Evolutionary conservation across 192 early-diverging fungal species (phyloP).

Genomic region (Coemansia sp.): DNA sequence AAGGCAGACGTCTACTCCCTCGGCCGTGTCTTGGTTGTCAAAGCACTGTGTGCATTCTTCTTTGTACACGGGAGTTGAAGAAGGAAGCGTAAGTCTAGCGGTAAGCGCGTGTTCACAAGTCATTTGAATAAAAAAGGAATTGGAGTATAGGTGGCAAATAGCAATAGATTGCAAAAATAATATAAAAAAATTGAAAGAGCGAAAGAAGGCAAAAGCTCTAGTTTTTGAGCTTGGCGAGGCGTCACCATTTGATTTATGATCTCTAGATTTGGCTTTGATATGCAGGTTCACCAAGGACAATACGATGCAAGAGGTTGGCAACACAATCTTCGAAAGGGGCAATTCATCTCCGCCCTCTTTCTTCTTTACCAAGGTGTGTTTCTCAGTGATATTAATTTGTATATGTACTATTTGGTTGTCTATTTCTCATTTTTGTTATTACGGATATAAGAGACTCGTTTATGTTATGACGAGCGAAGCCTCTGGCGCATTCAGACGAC

Average conservation of each 20-base stretch:
- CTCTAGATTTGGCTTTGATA: constrained; percentile 4
- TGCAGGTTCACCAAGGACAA: constrained; percentile 7
- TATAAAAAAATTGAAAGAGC: background rate
- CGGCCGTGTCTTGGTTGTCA: constrained; percentile 69
- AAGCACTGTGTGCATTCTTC: constrained; percentile 97
- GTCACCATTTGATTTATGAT: background rate
- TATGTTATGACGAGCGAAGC: constrained; percentile 2
- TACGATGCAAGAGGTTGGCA: background rate
- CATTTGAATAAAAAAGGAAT: constrained; percentile 11
- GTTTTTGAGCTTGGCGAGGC: background rate
- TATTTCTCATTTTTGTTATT: background rate
- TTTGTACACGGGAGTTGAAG: constrained; percentile 65
- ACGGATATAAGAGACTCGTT: background rate
- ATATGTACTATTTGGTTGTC: background rate
- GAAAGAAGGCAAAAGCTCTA: background rate
- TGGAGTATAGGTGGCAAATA: background rate
- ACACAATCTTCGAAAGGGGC: background rate
- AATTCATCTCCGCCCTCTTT: background rate
- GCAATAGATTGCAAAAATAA: background rate
- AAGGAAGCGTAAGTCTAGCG: constrained; percentile 29
- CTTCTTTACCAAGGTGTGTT: background rate
- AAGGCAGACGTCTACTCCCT: constrained; percentile 91
- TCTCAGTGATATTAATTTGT: constrained; percentile 1
- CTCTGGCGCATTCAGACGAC: constrained; percentile 15
- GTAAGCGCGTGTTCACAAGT: constrained; percentile 38